Evolutionary conservation across 345 rosid species (phyloP).

Genomic region (Linum lewisii): DNA sequence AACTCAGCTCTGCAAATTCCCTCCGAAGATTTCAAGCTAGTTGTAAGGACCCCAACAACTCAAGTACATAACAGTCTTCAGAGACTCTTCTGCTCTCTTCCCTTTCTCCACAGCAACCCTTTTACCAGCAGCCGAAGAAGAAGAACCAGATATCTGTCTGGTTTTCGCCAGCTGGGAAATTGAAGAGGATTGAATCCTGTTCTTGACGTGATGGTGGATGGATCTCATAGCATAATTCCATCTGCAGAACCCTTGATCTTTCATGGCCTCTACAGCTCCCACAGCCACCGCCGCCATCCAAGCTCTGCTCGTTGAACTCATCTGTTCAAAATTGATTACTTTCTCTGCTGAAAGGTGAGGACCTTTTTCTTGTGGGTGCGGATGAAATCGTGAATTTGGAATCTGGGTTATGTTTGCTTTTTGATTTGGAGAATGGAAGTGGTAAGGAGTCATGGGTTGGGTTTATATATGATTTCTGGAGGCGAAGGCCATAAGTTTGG

Average conservation of each 20-base stretch:
- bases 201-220: conserved; percentile 35
- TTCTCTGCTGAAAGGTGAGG: no score
- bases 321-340: not conserved
- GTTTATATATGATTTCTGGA: not conserved
- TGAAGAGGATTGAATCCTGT: conserved; percentile 25
- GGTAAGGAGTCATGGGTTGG: not conserved
- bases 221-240: conserved; percentile 41
- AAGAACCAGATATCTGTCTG: conserved; percentile 32
- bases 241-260: conserved; percentile 52
- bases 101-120: not conserved
- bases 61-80: conserved; percentile 3
- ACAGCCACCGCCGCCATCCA: conserved; percentile 41
- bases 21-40: no score
- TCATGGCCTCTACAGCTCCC: conserved; percentile 53
- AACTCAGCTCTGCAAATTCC: not conserved
- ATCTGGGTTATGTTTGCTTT: not conserved
- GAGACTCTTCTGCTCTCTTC: not conserved
- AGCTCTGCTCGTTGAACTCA: conserved; percentile 32
- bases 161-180: conserved; percentile 15
- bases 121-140: conserved; percentile 12
- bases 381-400: not conserved
- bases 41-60: conserved; percentile 4
- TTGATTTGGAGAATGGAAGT: not conserved
- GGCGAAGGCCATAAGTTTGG: not conserved
- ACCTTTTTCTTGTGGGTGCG: not conserved